These are phyloP conservation scores for Vachellia collinsii DNA, from an alignment of 306 rosid genomes.

Conservation along the genomic window DNA sequence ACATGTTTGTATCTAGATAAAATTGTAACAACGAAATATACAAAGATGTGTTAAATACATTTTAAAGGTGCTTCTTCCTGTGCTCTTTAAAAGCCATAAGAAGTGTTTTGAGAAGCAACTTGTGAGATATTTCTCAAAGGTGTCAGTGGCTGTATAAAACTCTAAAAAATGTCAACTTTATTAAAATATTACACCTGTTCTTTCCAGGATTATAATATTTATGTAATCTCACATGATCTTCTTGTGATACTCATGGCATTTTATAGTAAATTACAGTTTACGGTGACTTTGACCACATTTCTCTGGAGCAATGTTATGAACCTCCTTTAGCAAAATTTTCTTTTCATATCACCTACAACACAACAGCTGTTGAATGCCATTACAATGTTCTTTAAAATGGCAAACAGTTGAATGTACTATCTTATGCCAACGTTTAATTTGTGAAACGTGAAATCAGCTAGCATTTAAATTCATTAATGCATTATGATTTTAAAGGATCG, in stretches of 20 bases:
- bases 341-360: neutral
- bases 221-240: neutral
- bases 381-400: neutral
- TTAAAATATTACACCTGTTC: neutral
- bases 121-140: neutral
- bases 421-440: neutral
- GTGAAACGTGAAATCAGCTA: neutral
- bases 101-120: neutral
- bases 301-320: neutral
- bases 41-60: neutral
- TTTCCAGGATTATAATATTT: neutral
- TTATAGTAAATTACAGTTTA: neutral
- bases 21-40: neutral
- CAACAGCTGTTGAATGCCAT: neutral
- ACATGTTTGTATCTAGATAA: neutral
- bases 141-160: neutral
- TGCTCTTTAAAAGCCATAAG: constrained; percentile 1
- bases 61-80: neutral
- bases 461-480: neutral
- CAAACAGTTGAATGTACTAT: neutral
- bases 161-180: neutral
- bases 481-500: neutral
- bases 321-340: neutral
- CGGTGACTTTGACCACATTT: neutral
- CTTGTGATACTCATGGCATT: neutral